phyloP scores from a whole-genome alignment of 2,329 filamentous ascomycete species.

The Chalaropsis ovoidea region DNA sequence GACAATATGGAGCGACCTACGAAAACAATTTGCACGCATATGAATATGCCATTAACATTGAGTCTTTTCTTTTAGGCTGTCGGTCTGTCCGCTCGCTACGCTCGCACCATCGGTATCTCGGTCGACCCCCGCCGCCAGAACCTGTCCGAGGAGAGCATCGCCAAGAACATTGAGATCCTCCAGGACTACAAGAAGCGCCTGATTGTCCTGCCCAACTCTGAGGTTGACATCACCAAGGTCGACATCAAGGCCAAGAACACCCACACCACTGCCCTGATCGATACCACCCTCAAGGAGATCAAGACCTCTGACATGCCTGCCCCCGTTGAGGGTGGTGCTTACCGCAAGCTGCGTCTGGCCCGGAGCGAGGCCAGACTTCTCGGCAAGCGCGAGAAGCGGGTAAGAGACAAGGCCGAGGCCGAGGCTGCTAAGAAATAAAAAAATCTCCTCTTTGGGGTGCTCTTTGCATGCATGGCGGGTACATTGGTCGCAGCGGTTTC shows the following conservation, averaged over 20 bases:
- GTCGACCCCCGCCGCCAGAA: slow-evolving; percentile 96
- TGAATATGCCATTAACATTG: slow-evolving; percentile 26
- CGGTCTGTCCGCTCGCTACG: slow-evolving; percentile 86
- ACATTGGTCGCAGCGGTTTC: slow-evolving; percentile 24
- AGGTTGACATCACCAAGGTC: slow-evolving; percentile 61
- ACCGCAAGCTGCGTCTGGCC: slow-evolving; percentile 71
- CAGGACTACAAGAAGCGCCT: slow-evolving; percentile 94
- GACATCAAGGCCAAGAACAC: slow-evolving; percentile 43
- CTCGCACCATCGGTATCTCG: slow-evolving; percentile 90
- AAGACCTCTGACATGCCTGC: slow-evolving; percentile 71
- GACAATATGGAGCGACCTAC: slow-evolving; percentile 10
- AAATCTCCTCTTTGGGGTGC: slow-evolving; percentile 34
- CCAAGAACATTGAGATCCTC: slow-evolving; percentile 91
- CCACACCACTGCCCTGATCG: slow-evolving; percentile 59
- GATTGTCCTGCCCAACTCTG: slow-evolving; percentile 88
- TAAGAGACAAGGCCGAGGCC: slow-evolving; percentile 75
- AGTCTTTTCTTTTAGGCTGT: slow-evolving; percentile 58
- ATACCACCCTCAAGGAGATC: slow-evolving; percentile 60
- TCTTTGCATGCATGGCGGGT: slow-evolving; percentile 22
- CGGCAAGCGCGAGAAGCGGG: slow-evolving; percentile 87
- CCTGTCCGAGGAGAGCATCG: slow-evolving; percentile 88
- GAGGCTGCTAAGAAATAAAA: slow-evolving; percentile 77
- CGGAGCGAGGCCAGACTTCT: slow-evolving; percentile 72
- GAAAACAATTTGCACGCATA: slow-evolving; percentile 30
- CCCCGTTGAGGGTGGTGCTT: slow-evolving; percentile 70